Evolutionary conservation across 208 protist genomes (phyloP).

Genomic region (Giardia duodenalis): DNA sequence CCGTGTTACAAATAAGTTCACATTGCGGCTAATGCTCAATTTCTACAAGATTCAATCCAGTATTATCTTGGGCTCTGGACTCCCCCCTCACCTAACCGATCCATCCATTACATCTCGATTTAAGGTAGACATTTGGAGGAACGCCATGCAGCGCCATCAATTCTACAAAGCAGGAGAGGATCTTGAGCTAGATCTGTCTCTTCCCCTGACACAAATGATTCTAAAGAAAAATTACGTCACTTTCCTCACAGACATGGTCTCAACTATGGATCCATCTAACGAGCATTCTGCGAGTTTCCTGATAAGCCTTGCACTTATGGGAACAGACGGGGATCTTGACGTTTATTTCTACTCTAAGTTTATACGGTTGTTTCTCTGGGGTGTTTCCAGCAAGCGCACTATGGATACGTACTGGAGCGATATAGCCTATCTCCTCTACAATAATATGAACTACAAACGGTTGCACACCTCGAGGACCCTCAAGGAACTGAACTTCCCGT

Average conservation of each 20-base stretch:
- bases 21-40: neutral
- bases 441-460: neutral
- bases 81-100: neutral
- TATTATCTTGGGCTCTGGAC: neutral
- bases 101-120: neutral
- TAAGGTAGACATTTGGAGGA: neutral
- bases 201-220: neutral
- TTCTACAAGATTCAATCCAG: neutral
- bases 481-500: neutral
- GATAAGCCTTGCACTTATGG: neutral
- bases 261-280: neutral
- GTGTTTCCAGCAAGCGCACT: neutral
- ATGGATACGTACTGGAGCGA: neutral
- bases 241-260: neutral
- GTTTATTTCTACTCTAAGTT: neutral
- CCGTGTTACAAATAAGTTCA: neutral
- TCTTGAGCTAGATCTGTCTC: neutral
- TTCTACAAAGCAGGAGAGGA: neutral
- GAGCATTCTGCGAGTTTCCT: neutral
- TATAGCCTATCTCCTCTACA: neutral
- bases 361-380: neutral
- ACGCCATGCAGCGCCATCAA: neutral
- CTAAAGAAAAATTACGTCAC: neutral
- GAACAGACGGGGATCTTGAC: neutral
- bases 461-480: neutral